Conservation (phyloP, 116 monocot species). For the Posidonia oceanica region DNA sequence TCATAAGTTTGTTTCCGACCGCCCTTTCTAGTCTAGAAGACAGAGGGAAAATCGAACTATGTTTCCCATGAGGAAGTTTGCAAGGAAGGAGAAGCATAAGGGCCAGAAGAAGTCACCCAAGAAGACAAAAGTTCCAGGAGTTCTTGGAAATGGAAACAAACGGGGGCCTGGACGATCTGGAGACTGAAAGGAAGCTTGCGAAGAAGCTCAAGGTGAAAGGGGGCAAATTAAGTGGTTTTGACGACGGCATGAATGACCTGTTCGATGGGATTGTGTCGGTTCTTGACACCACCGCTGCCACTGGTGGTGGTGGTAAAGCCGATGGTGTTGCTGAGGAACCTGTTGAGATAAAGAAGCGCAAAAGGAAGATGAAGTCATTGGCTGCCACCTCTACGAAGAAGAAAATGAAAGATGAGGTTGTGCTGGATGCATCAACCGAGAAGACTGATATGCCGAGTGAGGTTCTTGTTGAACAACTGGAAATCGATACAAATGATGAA, state of each 20-base stretch:
- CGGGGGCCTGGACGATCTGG: conserved; percentile 26
- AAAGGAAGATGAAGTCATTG: conserved; percentile 17
- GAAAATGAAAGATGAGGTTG: conserved; percentile 6
- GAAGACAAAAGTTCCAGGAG: conserved; percentile 75
- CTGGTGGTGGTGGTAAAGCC: not conserved
- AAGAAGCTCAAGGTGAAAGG: conserved; percentile 80
- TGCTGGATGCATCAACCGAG: not conserved
- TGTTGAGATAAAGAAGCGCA: conserved; percentile 16
- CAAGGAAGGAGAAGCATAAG: too few relatives aligned
- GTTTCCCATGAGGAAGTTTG: too few relatives aligned
- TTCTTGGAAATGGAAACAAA: conserved; percentile 59
- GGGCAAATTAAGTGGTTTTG: conserved; percentile 32
- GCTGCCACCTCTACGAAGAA: not conserved
- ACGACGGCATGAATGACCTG: conserved; percentile 57
- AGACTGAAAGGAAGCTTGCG: conserved; percentile 56
- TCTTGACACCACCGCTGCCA: conserved; percentile 4
- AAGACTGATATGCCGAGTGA: not conserved
- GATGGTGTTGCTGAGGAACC: not conserved
- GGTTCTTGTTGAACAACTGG: not conserved
- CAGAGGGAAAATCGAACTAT: too few relatives aligned
- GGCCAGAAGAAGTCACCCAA: not conserved
- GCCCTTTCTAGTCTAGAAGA: too few relatives aligned
- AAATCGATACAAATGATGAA: conserved; percentile 9
- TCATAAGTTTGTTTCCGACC: too few relatives aligned
- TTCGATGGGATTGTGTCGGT: conserved; percentile 44